phyloP scores from a whole-genome alignment of 2,329 filamentous ascomycete species.

The Talaromyces sp. region DNA sequence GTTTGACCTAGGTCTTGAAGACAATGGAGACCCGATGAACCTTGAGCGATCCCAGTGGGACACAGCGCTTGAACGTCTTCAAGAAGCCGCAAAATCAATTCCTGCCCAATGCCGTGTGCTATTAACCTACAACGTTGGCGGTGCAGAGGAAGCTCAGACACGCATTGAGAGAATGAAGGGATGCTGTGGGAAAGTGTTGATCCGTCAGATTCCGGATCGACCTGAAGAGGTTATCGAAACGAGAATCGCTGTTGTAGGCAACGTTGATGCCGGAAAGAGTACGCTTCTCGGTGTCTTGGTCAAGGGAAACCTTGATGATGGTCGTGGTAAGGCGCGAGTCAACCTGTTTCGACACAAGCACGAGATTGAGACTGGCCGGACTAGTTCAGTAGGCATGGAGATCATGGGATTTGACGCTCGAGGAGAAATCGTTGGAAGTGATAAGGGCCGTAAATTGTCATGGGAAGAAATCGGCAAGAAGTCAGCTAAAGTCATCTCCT shows the following conservation, averaged over 20 bases:
- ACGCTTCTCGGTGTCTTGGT: conserved; percentile 94
- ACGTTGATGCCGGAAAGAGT: conserved; percentile 96
- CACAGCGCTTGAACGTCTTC: conserved; percentile 63
- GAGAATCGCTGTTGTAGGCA: conserved; percentile 92
- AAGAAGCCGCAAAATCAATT: conserved; percentile 60
- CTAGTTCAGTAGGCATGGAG: conserved; percentile 96
- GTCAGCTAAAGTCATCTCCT: conserved; percentile 92
- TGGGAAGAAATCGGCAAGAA: conserved; percentile 98
- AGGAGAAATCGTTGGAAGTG: conserved; percentile 77
- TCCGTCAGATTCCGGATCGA: conserved; percentile 69
- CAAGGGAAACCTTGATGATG: conserved; percentile 92
- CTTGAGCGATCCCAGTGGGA: conserved; percentile 75
- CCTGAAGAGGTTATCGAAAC: conserved; percentile 93
- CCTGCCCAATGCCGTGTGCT: conserved; percentile 76
- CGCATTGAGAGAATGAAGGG: conserved; percentile 65
- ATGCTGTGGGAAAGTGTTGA: conserved; percentile 79
- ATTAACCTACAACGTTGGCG: conserved; percentile 86
- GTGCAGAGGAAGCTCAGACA: conserved; percentile 66
- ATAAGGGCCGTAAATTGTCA: conserved; percentile 79
- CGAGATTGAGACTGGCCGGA: conserved; percentile 91
- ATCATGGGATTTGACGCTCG: conserved; percentile 94
- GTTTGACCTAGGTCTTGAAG: conserved; percentile 89
- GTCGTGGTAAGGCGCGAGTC: conserved; percentile 85
- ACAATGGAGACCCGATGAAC: conserved; percentile 80
- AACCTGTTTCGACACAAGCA: conserved; percentile 98